phyloP scores from a whole-genome alignment of 164 flowering plant species.

The Pachysandra terminalis region DNA sequence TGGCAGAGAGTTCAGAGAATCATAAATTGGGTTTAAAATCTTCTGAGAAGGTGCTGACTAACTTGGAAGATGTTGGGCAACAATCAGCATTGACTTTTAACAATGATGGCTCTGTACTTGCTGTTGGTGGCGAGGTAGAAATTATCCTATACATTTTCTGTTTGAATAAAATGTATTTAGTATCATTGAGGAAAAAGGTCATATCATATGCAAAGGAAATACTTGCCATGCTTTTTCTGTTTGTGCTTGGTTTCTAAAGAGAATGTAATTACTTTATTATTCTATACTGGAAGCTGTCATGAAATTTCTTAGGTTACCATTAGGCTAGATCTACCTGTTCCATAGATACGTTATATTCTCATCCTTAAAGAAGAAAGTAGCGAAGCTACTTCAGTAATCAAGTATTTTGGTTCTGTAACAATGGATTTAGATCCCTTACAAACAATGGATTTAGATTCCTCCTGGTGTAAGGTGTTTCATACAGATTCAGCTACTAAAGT shows the following conservation, averaged over 20 bases:
- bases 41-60: slow-evolving; percentile 54
- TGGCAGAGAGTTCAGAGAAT: slow-evolving; percentile 19
- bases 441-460: too few relatives aligned
- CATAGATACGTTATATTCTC: too few relatives aligned
- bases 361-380: too few relatives aligned
- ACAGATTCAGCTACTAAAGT: too few relatives aligned
- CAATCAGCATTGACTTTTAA: slow-evolving; percentile 79
- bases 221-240: not conserved
- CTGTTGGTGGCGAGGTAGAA: slow-evolving; percentile 89
- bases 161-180: not conserved
- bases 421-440: too few relatives aligned
- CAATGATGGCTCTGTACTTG: slow-evolving; percentile 71
- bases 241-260: not conserved
- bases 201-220: not conserved
- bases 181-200: not conserved
- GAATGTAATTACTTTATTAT: not conserved
- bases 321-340: too few relatives aligned
- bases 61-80: slow-evolving; percentile 73
- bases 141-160: slow-evolving; percentile 3
- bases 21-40: slow-evolving; percentile 38
- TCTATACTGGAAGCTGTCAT: not conserved
- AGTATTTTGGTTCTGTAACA: too few relatives aligned
- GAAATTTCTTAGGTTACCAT: not conserved
- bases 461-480: too few relatives aligned
- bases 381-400: too few relatives aligned